Evolutionary conservation across 345 rosid species (phyloP).

Genomic region (Corchorus capsularis): DNA sequence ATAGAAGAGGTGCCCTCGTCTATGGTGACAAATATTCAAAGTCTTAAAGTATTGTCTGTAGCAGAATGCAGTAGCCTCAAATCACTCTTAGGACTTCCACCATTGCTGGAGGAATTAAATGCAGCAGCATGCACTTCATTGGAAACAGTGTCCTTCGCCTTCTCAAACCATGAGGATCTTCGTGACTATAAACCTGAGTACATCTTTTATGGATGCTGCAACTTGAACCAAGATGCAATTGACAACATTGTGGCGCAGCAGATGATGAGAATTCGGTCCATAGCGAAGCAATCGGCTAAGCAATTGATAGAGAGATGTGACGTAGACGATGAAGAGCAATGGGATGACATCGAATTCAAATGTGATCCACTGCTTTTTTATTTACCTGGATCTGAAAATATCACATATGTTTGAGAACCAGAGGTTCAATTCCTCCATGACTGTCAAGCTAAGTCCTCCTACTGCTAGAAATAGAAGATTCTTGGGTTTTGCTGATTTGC

Average conservation of each 20-base stretch:
- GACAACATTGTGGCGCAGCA: not conserved
- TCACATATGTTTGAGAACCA: not conserved
- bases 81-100: not conserved
- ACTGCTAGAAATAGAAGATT: not conserved
- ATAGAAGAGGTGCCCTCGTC: too few species aligned
- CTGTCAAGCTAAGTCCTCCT: not conserved
- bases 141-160: not conserved
- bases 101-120: too few species aligned
- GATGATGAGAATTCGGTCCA: not conserved
- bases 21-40: too few species aligned
- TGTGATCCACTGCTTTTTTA: too few species aligned
- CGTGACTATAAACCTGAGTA: too few species aligned
- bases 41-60: too few species aligned
- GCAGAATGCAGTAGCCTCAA: not conserved
- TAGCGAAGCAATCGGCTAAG: not conserved
- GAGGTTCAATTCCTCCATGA: not conserved
- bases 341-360: too few species aligned
- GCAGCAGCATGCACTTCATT: not conserved
- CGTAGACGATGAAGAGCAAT: not conserved
- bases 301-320: not conserved
- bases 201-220: too few species aligned
- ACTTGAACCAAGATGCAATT: not conserved
- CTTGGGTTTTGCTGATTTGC: not conserved
- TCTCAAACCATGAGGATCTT: too few species aligned
- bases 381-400: not conserved